Conservation (phyloP, 2,329 filamentous ascomycete species). For the Xylariales sp. region DNA sequence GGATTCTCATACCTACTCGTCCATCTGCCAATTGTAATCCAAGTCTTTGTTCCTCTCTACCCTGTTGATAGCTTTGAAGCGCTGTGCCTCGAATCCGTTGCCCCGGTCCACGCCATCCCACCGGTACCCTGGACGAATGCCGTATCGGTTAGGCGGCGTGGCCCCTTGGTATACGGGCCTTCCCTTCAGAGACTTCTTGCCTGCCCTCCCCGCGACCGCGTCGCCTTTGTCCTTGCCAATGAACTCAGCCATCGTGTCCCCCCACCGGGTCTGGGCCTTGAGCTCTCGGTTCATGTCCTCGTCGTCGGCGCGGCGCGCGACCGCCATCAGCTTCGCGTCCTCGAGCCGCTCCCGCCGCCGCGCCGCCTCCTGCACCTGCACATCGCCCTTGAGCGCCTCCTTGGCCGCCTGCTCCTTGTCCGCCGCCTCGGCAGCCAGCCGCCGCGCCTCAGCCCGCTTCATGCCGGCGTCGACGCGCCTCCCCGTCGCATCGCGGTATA, state of each 20-base stretch:
- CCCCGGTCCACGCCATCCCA: slow-evolving; percentile 97
- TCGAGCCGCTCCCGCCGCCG: slow-evolving; percentile 63
- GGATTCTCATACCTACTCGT: slow-evolving; percentile 57
- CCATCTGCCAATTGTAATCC: slow-evolving; percentile 95
- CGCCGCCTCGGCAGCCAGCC: slow-evolving; percentile 59
- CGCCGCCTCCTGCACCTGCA: slow-evolving; percentile 68
- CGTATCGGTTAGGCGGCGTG: slow-evolving; percentile 86
- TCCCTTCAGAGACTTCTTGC: slow-evolving; percentile 27
- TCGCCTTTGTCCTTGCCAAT: slow-evolving; percentile 44
- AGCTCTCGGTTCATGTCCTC: slow-evolving; percentile 79
- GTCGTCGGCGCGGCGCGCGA: slow-evolving; percentile 82
- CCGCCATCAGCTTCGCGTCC: slow-evolving; percentile 76
- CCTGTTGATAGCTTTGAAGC: slow-evolving; percentile 83
- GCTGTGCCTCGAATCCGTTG: slow-evolving; percentile 89
- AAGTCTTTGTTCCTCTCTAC: slow-evolving; percentile 72
- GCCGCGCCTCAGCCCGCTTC: slow-evolving; percentile 82
- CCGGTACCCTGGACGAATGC: slow-evolving; percentile 83
- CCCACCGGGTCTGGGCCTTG: slow-evolving; percentile 76
- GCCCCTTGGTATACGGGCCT: slow-evolving; percentile 74
- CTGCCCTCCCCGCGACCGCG: slow-evolving; percentile 16
- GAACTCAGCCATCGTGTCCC: slow-evolving; percentile 87
- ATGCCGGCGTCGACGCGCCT: slow-evolving; percentile 90
- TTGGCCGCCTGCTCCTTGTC: slow-evolving; percentile 67
- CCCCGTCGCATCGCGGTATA: slow-evolving; percentile 92
- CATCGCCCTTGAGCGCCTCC: slow-evolving; percentile 76